Percentiles rank a stretch among this genome's conserved stretches.
These are phyloP conservation scores for Asterochloris erici DNA, from an alignment of 139 green algal genomes.

Conservation along the genomic window DNA sequence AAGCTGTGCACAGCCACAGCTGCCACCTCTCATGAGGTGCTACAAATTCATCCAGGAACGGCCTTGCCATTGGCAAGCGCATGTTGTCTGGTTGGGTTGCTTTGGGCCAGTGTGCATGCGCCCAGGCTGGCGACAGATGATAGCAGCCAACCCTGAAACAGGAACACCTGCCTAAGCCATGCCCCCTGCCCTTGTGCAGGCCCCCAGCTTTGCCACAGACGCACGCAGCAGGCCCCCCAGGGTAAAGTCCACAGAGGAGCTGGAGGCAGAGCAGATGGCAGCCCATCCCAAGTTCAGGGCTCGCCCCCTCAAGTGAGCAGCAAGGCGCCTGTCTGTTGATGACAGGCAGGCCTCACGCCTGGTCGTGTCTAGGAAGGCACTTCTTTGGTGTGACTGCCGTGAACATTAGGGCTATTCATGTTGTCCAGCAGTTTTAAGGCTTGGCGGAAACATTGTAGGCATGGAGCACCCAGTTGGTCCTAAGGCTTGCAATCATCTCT, in stretches of 20 bases:
- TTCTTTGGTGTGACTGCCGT: not conserved
- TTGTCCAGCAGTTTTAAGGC: slow-evolving; percentile 28
- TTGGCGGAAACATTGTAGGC: too few species aligned
- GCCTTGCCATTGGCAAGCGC: too few species aligned
- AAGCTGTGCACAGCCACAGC: too few species aligned
- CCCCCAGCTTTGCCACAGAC: slow-evolving; percentile 41
- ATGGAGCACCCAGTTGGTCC: too few species aligned
- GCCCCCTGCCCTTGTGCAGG: slow-evolving; percentile 21
- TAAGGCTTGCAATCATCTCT: too few species aligned
- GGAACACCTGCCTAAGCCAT: not conserved
- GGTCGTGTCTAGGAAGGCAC: not conserved
- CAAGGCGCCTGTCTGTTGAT: too few species aligned
- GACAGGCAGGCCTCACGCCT: not conserved
- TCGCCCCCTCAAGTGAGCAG: slow-evolving; percentile 49
- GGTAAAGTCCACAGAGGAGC: slow-evolving; percentile 53
- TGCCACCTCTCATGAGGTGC: too few species aligned
- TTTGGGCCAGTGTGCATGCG: too few species aligned
- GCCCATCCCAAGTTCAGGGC: slow-evolving; percentile 51
- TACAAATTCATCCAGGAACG: too few species aligned
- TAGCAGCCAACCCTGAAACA: not conserved
- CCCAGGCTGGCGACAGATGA: not conserved
- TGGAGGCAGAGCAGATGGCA: slow-evolving; percentile 55
- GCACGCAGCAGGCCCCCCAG: slow-evolving; percentile 30
- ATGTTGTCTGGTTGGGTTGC: too few species aligned
- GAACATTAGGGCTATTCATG: slow-evolving; percentile 11